These are phyloP conservation scores for Trichoderma sp. DNA, from an alignment of 2,329 filamentous ascomycete species.

Conservation along the genomic window DNA sequence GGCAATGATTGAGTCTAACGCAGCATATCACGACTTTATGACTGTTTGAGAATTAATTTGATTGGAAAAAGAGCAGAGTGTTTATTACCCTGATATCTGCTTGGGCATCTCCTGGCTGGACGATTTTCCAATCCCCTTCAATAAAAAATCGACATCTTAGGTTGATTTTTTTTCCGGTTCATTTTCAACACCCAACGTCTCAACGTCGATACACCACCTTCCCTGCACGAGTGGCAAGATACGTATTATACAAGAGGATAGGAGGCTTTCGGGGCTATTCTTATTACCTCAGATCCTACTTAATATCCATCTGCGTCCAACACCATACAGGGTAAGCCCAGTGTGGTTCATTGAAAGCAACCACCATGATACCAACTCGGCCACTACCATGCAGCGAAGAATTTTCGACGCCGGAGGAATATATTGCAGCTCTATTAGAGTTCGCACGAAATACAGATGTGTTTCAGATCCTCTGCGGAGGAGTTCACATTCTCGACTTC, in stretches of 20 bases:
- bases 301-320: not conserved
- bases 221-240: not conserved
- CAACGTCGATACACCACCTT: not conserved
- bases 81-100: not conserved
- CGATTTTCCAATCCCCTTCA: not conserved
- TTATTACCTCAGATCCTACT: not conserved
- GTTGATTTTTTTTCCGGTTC: not conserved
- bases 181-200: not conserved
- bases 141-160: not conserved
- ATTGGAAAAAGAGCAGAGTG: not conserved
- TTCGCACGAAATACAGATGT: slow-evolving; percentile 74
- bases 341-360: not conserved
- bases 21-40: not conserved
- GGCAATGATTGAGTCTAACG: not conserved
- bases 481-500: slow-evolving; percentile 97
- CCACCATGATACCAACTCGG: slow-evolving; percentile 50
- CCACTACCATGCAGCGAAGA: slow-evolving; percentile 69
- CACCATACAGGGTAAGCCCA: not conserved
- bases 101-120: not conserved
- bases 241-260: not conserved
- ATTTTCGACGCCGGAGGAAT: slow-evolving; percentile 72
- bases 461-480: slow-evolving; percentile 88
- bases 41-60: not conserved
- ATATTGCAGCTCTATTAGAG: slow-evolving; percentile 73
- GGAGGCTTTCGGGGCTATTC: too few species aligned